Conservation (phyloP, 345 rosid species). For the Noccaea caerulescens region DNA sequence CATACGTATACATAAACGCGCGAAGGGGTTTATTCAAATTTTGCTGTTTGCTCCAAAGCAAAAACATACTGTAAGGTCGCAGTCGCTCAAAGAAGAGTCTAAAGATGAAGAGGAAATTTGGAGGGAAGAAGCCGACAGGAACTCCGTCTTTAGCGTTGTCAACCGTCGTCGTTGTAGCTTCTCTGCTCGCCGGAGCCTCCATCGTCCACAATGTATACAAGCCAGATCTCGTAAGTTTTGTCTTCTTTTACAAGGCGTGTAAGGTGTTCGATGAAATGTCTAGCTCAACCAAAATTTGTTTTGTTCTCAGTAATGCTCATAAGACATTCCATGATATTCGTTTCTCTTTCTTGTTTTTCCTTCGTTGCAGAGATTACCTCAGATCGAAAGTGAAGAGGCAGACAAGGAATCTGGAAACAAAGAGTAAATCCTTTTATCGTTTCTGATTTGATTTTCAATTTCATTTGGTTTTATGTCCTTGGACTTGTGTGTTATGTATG, state of each 20-base stretch:
- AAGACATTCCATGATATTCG: background rate
- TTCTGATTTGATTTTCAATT: background rate
- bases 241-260: background rate
- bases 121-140: conserved; percentile 61
- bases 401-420: conserved; percentile 23
- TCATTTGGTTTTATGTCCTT: background rate
- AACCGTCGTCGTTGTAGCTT: conserved; percentile 56
- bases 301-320: background rate
- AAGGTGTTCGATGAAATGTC: conserved; percentile 57
- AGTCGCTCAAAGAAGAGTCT: background rate
- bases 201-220: conserved; percentile 69
- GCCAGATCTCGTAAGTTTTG: conserved; percentile 58
- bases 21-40: no score
- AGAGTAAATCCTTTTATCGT: background rate
- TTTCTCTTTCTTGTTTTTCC: background rate
- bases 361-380: conserved; percentile 53
- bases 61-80: background rate
- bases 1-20: no score
- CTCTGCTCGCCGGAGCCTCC: conserved; percentile 80
- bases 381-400: conserved; percentile 44
- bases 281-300: background rate
- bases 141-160: conserved; percentile 76
- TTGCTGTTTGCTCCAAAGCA: background rate
- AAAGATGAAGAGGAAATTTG: conserved; percentile 56
- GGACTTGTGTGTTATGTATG: background rate